Evolutionary conservation across 352 stramenopile genomes (phyloP).

Genomic region (Phytopythium helicoides): DNA sequence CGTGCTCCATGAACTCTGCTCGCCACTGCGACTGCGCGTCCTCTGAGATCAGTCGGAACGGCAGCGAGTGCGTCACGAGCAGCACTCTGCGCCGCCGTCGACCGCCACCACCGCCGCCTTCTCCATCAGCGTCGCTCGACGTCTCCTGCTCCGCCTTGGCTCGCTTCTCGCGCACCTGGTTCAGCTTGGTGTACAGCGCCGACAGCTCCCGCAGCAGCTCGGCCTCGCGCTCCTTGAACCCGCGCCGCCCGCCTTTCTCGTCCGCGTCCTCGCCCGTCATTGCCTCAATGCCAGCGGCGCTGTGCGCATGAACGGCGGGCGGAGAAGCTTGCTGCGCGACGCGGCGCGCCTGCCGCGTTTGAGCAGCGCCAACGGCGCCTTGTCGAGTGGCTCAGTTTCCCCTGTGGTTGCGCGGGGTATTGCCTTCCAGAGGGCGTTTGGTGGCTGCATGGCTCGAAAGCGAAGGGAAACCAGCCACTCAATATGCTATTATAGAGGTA

Average conservation of each 20-base stretch:
- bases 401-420: no score
- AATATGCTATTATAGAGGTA: no score
- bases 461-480: no score
- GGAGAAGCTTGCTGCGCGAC: no score
- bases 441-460: no score
- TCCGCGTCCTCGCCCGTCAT: not conserved
- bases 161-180: constrained; percentile 79
- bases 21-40: constrained; percentile 82
- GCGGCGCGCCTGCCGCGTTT: no score
- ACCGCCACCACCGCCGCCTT: constrained; percentile 21
- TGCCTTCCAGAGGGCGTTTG: no score
- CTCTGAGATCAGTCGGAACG: constrained; percentile 76
- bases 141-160: constrained; percentile 65
- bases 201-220: constrained; percentile 69
- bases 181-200: constrained; percentile 77
- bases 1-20: constrained; percentile 73
- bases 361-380: no score
- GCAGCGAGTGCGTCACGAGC: constrained; percentile 72
- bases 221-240: constrained; percentile 71
- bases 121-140: constrained; percentile 18
- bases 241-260: constrained; percentile 5
- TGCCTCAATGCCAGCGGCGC: not conserved
- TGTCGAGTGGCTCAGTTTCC: no score
- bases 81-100: constrained; percentile 61
- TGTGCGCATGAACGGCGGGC: no score